A percentile compares a stretch with the other conserved stretches of the same genome.
Evolutionary conservation across 2,329 filamentous ascomycete species (phyloP).

Genomic region (Pyrenophora graminea): DNA sequence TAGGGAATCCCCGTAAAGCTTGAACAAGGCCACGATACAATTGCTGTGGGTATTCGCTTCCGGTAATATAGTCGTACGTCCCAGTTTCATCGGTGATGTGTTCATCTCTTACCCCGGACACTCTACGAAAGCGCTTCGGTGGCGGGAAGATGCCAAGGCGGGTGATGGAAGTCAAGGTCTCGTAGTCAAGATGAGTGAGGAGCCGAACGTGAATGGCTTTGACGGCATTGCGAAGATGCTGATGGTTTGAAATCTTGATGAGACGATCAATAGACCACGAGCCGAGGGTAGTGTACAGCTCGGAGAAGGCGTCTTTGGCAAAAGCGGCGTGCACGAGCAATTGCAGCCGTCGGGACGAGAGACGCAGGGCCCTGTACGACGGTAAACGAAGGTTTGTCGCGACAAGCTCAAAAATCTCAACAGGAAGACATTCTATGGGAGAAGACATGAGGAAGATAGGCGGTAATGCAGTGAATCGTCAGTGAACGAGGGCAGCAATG

Average conservation of each 20-base stretch:
- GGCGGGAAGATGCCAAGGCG: slow-evolving; percentile 33
- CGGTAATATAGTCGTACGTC: slow-evolving; percentile 27
- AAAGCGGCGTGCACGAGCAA: slow-evolving; percentile 29
- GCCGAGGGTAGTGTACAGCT: slow-evolving; percentile 28
- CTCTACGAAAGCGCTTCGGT: slow-evolving; percentile 33
- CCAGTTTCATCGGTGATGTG: slow-evolving; percentile 28
- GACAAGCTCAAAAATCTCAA: slow-evolving; percentile 37
- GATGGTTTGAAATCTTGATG: slow-evolving; percentile 19
- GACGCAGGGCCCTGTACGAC: slow-evolving; percentile 27
- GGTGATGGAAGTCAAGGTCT: slow-evolving; percentile 23
- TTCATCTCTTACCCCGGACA: slow-evolving; percentile 19
- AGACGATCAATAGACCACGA: slow-evolving; percentile 31
- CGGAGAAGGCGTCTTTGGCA: slow-evolving; percentile 27
- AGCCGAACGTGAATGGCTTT: slow-evolving; percentile 30
- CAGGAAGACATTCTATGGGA: slow-evolving; percentile 32
- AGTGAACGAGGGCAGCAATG: neutral
- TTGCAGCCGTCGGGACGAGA: slow-evolving; percentile 29
- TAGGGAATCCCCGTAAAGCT: slow-evolving; percentile 21
- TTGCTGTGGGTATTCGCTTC: slow-evolving; percentile 15
- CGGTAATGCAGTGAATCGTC: neutral
- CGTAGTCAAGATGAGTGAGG: slow-evolving; percentile 30
- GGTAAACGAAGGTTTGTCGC: slow-evolving; percentile 20
- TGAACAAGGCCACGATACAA: slow-evolving; percentile 27
- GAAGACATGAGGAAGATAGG: slow-evolving; percentile 21
- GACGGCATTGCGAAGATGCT: slow-evolving; percentile 22